A percentile compares a stretch with the other conserved stretches of the same genome.
phyloP scores from a whole-genome alignment of 169 alveolate species.

The Besnoitia besnoiti region DNA sequence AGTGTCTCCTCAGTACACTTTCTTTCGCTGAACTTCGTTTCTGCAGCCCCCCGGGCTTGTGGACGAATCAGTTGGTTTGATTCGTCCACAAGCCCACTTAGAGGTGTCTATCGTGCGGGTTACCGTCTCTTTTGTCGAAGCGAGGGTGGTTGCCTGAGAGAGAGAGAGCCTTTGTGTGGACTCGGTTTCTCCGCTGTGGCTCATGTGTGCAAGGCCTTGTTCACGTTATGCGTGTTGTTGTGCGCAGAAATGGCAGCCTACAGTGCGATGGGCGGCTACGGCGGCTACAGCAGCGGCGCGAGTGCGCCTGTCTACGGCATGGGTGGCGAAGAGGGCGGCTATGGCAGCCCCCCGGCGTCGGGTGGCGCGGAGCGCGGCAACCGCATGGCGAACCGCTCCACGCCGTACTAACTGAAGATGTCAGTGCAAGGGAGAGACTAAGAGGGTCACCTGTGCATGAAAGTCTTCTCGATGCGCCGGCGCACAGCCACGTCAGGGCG shows the following conservation, averaged over 20 bases:
- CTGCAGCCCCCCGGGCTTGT: too few relatives aligned
- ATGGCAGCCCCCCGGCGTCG: constrained; percentile 1
- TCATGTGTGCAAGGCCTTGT: not conserved
- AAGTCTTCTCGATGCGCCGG: too few relatives aligned
- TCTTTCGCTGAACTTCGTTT: too few relatives aligned
- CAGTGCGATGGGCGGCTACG: constrained; percentile 48
- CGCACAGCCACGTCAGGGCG: too few relatives aligned
- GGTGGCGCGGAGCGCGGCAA: constrained; percentile 25
- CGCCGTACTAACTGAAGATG: constrained; percentile 9
- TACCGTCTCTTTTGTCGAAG: too few relatives aligned
- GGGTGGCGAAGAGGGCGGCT: not conserved
- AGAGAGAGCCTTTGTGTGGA: too few relatives aligned
- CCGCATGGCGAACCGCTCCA: constrained; percentile 35
- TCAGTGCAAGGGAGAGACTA: not conserved
- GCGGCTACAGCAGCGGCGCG: constrained; percentile 33
- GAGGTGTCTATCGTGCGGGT: too few relatives aligned
- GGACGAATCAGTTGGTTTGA: too few relatives aligned
- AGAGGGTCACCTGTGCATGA: too few relatives aligned
- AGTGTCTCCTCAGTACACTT: too few relatives aligned
- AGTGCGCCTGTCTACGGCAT: constrained; percentile 9
- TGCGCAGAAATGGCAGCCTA: constrained; percentile 34
- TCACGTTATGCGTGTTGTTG: not conserved
- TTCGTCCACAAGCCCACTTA: too few relatives aligned
- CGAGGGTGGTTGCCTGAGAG: too few relatives aligned
- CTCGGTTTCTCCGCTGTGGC: not conserved